A percentile compares a stretch with the other conserved stretches of the same genome.
Evolutionary conservation across 495 filamentous ascomycete genomes (phyloP).

Genomic region (Monascus purpureus): DNA sequence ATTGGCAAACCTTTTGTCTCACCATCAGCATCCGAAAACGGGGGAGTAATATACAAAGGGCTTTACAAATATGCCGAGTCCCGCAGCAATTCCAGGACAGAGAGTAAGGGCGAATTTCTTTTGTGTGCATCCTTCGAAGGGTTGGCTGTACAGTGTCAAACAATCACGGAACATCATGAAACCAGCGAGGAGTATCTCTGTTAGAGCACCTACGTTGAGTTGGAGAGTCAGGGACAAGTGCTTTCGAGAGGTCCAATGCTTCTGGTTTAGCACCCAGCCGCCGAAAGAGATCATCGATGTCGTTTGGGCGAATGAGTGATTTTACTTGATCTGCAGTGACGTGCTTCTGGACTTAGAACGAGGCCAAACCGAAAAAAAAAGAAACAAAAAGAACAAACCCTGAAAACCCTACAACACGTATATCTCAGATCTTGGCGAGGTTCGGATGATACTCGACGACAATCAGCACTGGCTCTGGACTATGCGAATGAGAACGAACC

Average conservation of each 20-base stretch:
- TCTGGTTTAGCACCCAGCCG: constrained; percentile 16
- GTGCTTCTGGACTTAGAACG: too few relatives aligned
- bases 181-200: neutral
- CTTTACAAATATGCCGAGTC: constrained; percentile 18
- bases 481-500: constrained; percentile 15
- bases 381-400: constrained; percentile 13
- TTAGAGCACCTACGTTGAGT: constrained; percentile 9
- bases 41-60: too few relatives aligned
- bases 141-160: constrained; percentile 3
- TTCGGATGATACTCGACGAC: constrained; percentile 38
- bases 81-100: constrained; percentile 19
- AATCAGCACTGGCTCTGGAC: constrained; percentile 5
- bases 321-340: constrained; percentile 9
- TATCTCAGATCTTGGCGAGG: constrained; percentile 44
- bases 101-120: constrained; percentile 11
- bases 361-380: too few relatives aligned
- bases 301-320: constrained; percentile 14
- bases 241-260: constrained; percentile 15
- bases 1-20: constrained; percentile 18
- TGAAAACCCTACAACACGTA: constrained; percentile 47
- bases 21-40: too few relatives aligned
- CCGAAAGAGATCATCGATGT: constrained; percentile 21
- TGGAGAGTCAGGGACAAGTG: constrained; percentile 11
- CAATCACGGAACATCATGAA: neutral
- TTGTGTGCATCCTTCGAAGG: constrained; percentile 1